phyloP scores from a whole-genome alignment of 2,329 filamentous ascomycete species.

The Plectosphaerella plurivora region DNA sequence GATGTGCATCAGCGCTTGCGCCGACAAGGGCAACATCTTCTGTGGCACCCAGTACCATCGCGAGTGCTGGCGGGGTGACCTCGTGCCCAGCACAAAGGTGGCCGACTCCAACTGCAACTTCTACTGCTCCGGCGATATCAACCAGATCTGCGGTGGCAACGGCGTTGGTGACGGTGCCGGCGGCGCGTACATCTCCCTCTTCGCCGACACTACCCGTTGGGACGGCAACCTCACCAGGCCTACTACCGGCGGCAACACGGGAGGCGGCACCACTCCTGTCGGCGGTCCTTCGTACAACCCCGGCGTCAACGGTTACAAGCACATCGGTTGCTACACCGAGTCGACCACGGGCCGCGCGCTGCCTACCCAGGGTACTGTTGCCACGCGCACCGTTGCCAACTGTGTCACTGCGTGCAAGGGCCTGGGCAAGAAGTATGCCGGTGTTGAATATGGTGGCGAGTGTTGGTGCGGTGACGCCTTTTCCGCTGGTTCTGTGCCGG shows the following conservation, averaged over 20 bases:
- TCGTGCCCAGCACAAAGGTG: conserved; percentile 36
- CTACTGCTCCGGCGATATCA: conserved; percentile 40
- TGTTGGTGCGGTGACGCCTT: conserved; percentile 29
- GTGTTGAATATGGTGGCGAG: conserved; percentile 31
- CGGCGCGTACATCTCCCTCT: conserved; percentile 42
- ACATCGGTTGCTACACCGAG: conserved; percentile 28
- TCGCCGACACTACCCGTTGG: conserved; percentile 28
- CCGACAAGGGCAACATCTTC: conserved; percentile 26
- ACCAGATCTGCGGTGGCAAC: conserved; percentile 49
- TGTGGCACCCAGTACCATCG: conserved; percentile 43
- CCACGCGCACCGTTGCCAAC: conserved; percentile 1
- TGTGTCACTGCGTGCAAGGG: conserved; percentile 18
- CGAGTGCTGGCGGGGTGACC: conserved; percentile 51
- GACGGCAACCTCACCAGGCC: conserved; percentile 17
- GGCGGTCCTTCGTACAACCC: conserved; percentile 27
- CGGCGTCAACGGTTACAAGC: conserved; percentile 19
- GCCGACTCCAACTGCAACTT: conserved; percentile 44
- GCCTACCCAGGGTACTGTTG: conserved; percentile 1
- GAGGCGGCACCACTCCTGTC: conserved; percentile 9
- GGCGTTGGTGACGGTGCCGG: conserved; percentile 16
- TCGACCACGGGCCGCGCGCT: conserved; percentile 22
- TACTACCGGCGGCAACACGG: conserved; percentile 4
- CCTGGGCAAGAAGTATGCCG: conserved; percentile 20
- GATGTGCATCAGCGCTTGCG: conserved; percentile 40
- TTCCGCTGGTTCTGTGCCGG: conserved; percentile 18